These are phyloP conservation scores for Scenedesmus sp. DNA, from an alignment of 163 green algal genomes.

Conservation along the genomic window DNA sequence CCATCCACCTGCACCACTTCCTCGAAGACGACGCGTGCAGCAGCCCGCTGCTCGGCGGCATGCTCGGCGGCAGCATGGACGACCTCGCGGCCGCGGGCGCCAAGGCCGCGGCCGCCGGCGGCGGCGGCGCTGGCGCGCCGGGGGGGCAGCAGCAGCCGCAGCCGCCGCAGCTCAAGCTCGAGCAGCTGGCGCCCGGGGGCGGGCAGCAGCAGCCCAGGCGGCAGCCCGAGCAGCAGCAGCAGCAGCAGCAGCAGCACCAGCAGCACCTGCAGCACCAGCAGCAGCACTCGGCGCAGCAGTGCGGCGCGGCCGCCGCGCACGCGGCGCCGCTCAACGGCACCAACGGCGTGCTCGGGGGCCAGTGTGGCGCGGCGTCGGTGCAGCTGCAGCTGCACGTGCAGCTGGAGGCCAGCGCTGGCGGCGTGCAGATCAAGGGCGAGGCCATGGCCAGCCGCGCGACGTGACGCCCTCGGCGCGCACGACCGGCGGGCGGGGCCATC, in stretches of 20 bases:
- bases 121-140: not conserved
- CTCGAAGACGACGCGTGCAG: conserved; percentile 33
- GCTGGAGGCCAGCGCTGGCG: too few species aligned
- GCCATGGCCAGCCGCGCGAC: conserved; percentile 31
- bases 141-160: conserved; percentile 8
- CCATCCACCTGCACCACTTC: conserved; percentile 53
- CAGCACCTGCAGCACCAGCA: conserved; percentile 24
- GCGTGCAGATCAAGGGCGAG: not conserved
- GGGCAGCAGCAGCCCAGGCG: too few species aligned
- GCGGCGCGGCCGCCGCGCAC: too few species aligned
- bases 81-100: not conserved
- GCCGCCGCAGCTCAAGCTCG: not conserved
- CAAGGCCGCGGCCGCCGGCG: not conserved
- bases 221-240: not conserved
- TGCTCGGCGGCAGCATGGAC: conserved; percentile 33
- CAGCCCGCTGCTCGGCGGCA: conserved; percentile 29
- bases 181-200: not conserved
- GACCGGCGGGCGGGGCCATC: too few species aligned
- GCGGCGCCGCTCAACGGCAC: not conserved
- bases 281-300: not conserved
- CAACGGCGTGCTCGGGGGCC: conserved; percentile 15
- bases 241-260: conserved; percentile 18
- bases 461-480: not conserved
- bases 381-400: not conserved
- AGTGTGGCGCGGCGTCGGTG: conserved; percentile 37